These are phyloP conservation scores for Picea abies DNA, from an alignment of 83 land plant species.

Conservation along the genomic window DNA sequence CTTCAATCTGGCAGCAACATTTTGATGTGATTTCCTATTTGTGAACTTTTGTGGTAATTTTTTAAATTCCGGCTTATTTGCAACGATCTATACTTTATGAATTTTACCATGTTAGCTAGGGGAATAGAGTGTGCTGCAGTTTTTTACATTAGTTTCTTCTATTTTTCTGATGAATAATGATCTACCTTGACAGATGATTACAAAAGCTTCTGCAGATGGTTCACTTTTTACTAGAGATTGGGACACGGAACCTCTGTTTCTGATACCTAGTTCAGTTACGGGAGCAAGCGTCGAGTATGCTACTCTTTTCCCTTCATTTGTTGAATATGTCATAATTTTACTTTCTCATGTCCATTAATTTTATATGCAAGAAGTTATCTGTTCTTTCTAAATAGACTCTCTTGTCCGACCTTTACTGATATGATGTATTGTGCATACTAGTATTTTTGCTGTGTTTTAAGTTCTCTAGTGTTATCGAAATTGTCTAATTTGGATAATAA, in stretches of 20 bases:
- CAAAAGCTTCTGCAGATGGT: conserved; percentile 81
- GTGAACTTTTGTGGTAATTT: neutral
- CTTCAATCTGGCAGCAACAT: neutral
- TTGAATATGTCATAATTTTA: no score
- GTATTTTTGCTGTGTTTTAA: neutral
- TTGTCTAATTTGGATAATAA: neutral
- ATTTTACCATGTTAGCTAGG: neutral
- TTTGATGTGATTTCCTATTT: neutral
- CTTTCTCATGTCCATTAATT: no score
- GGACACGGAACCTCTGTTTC: conserved; percentile 91
- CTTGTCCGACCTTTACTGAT: neutral
- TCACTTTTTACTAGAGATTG: conserved; percentile 82
- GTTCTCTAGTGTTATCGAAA: neutral
- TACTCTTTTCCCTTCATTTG: conserved; percentile 9
- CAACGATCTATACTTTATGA: neutral
- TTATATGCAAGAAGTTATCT: no score
- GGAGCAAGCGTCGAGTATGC: conserved; percentile 22
- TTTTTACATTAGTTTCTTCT: neutral
- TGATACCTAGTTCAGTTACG: conserved; percentile 39
- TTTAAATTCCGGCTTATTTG: neutral
- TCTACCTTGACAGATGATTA: conserved; percentile 67
- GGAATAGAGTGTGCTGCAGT: neutral
- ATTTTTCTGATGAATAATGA: neutral
- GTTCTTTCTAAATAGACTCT: neutral
- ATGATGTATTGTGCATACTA: neutral